Evolutionary conservation across 305 asterid species (phyloP).

Genomic region (Solanum aculeatissimum): DNA sequence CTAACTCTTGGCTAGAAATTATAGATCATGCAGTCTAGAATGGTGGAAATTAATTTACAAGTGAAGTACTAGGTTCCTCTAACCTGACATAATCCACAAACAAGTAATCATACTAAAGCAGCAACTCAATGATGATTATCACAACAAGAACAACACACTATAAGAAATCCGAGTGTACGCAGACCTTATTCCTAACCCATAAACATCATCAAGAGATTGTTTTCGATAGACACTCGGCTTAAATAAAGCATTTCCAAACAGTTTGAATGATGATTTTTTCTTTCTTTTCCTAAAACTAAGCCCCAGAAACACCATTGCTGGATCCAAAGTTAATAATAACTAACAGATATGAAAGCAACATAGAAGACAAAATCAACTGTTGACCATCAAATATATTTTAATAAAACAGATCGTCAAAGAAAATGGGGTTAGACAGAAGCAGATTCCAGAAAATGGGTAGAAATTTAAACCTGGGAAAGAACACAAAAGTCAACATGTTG

Average conservation of each 20-base stretch:
- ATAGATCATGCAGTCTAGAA: not conserved
- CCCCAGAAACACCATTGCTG: not conserved
- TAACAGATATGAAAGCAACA: not conserved
- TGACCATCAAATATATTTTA: not conserved
- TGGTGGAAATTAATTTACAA: not conserved
- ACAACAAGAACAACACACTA: not conserved
- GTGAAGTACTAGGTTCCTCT: not conserved
- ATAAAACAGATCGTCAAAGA: not conserved
- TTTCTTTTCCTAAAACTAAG: not conserved
- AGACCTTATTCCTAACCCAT: not conserved
- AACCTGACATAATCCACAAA: not conserved
- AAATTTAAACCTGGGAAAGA: not conserved
- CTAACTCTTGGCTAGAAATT: not conserved
- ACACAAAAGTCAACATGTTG: not conserved
- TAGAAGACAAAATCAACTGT: not conserved
- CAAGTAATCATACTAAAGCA: too few relatives aligned
- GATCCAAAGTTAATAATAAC: not conserved
- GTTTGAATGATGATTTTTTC: not conserved
- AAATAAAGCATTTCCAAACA: not conserved
- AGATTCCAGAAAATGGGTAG: not conserved
- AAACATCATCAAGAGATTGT: not conserved
- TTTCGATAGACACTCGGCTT: not conserved
- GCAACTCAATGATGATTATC: not conserved
- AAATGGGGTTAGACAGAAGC: not conserved
- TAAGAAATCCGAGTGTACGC: not conserved